These are phyloP conservation scores for Kandelia obovata DNA, from an alignment of 345 rosid species.

Conservation along the genomic window DNA sequence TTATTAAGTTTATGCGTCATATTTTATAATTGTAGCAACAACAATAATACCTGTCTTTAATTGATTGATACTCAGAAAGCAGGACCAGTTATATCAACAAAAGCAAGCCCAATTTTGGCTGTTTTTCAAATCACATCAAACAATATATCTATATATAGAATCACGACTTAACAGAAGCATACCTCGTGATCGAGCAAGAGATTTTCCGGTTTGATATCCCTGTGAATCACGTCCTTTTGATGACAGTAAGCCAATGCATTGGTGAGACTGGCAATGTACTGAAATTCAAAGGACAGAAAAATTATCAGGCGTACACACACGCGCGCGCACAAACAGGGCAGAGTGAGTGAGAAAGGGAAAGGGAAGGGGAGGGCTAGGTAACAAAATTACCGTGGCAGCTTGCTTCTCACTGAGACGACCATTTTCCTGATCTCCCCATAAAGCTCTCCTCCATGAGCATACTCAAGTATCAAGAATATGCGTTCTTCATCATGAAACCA, in stretches of 20 bases:
- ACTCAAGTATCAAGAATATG: conserved; percentile 88
- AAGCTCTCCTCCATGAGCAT: conserved; percentile 87
- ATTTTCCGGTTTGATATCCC: conserved; percentile 98
- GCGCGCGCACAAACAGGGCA: too few relatives aligned
- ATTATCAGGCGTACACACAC: not conserved
- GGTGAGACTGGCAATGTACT: conserved; percentile 89
- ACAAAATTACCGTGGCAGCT: conserved; percentile 66
- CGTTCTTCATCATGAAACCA: conserved; percentile 82
- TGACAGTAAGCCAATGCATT: conserved; percentile 90
- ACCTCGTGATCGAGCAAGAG: conserved; percentile 96
- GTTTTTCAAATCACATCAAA: too few relatives aligned
- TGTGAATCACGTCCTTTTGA: conserved; percentile 84
- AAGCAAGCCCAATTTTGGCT: too few relatives aligned
- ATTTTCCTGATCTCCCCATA: conserved; percentile 53
- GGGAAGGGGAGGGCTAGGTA: not conserved
- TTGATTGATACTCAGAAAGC: too few relatives aligned
- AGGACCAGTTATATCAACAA: too few relatives aligned
- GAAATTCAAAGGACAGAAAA: conserved; percentile 16
- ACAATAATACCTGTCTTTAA: too few relatives aligned
- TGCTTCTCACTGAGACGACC: conserved; percentile 60
- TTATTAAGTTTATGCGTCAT: too few relatives aligned
- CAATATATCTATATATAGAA: too few relatives aligned
- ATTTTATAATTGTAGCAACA: too few relatives aligned
- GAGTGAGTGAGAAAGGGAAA: too few relatives aligned
- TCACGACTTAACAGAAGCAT: not conserved